Conservation (phyloP, 257 asterid species). For the Verbena officinalis region DNA sequence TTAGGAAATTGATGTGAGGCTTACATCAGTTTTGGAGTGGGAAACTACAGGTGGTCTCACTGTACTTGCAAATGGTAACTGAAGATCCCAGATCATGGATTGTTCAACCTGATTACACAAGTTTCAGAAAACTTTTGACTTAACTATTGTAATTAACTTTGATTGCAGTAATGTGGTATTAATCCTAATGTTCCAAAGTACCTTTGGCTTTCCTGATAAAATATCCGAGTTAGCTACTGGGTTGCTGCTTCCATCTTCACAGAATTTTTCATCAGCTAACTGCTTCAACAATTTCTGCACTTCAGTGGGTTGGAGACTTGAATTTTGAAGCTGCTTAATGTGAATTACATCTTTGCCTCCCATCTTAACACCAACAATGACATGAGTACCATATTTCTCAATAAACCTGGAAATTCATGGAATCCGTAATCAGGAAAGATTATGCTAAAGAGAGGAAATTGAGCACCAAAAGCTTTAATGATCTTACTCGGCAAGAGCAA, state of each 20-base stretch:
- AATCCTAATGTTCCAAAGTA: constrained; percentile 34
- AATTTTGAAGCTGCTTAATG: constrained; percentile 84
- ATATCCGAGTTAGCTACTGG: constrained; percentile 34
- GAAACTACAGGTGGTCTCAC: constrained; percentile 63
- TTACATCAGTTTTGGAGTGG: constrained; percentile 75
- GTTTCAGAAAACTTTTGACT: background rate
- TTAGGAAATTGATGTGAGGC: constrained; percentile 27
- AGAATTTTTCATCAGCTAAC: constrained; percentile 72
- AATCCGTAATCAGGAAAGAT: constrained; percentile 18
- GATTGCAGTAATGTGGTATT: constrained; percentile 12
- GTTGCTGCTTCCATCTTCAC: constrained; percentile 51
- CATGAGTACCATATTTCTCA: constrained; percentile 90
- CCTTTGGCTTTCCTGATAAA: constrained; percentile 63
- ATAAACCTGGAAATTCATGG: constrained; percentile 74
- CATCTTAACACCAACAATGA: constrained; percentile 91
- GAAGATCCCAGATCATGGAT: constrained; percentile 65
- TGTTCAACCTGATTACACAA: constrained; percentile 51
- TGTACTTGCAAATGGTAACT: constrained; percentile 62
- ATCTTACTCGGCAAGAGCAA: constrained; percentile 89
- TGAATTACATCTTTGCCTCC: constrained; percentile 98
- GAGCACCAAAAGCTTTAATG: constrained; percentile 25
- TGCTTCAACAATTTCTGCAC: constrained; percentile 87
- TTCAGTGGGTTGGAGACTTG: constrained; percentile 70
- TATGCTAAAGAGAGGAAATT: constrained; percentile 8
- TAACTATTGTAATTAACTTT: background rate